phyloP scores from a whole-genome alignment of 1,284 basidiomycete species.

The Afroboletus lepidellus region DNA sequence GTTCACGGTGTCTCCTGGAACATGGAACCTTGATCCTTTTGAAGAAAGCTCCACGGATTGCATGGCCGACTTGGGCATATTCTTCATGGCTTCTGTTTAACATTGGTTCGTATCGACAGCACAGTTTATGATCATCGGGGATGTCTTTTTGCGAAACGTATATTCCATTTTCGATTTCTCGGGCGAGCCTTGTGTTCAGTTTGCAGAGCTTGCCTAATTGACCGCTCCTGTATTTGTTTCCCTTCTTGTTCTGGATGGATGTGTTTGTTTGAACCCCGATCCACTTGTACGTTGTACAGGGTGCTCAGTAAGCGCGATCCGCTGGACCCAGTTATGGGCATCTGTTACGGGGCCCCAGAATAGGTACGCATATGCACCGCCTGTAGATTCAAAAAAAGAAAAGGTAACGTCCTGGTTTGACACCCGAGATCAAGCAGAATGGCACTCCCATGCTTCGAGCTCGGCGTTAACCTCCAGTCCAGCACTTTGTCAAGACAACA shows the following conservation, averaged over 20 bases:
- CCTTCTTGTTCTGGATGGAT: background rate
- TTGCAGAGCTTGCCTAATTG: constrained; percentile 17
- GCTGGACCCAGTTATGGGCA: too few species aligned
- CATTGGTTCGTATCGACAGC: constrained; percentile 10
- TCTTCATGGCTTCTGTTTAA: background rate
- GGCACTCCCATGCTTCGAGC: too few species aligned
- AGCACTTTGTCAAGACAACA: too few species aligned
- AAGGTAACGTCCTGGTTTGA: too few species aligned
- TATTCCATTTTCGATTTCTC: constrained; percentile 27
- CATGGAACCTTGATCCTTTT: constrained; percentile 20
- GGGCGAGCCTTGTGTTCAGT: constrained; percentile 7
- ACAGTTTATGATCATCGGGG: constrained; percentile 22
- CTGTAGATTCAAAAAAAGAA: too few species aligned
- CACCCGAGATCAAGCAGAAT: too few species aligned
- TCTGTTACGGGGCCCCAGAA: too few species aligned
- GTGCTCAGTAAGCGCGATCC: too few species aligned
- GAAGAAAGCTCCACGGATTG: constrained; percentile 1
- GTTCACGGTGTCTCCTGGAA: constrained; percentile 12
- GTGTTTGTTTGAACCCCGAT: background rate
- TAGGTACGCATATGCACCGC: too few species aligned
- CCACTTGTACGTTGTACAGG: too few species aligned
- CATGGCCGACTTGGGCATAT: constrained; percentile 15
- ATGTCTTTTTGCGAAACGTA: constrained; percentile 22
- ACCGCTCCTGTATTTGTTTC: background rate
- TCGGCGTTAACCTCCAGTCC: too few species aligned